Evolutionary conservation across 2,329 filamentous ascomycete species (phyloP).

Genomic region (Pyricularia pennisetigena): DNA sequence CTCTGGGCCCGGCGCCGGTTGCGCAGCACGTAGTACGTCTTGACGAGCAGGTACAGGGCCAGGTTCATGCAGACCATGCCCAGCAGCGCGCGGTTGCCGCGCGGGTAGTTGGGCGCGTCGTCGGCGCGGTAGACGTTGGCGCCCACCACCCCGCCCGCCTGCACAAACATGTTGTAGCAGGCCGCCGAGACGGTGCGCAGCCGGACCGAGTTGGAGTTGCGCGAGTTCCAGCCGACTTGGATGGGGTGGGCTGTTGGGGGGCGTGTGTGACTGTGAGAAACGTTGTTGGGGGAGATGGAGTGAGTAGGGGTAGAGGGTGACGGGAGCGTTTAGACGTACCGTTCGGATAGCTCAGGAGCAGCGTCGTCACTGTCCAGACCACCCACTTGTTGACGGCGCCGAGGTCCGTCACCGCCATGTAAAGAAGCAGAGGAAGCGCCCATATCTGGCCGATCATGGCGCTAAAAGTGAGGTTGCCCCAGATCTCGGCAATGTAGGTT

Average conservation of each 20-base stretch:
- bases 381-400: conserved; percentile 27
- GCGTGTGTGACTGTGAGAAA: neutral
- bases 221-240: conserved; percentile 36
- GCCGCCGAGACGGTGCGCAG: conserved; percentile 53
- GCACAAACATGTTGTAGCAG: conserved; percentile 49
- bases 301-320: neutral
- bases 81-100: conserved; percentile 46
- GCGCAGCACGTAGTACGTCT: conserved; percentile 23
- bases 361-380: conserved; percentile 28
- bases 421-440: conserved; percentile 48
- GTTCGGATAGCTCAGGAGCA: conserved; percentile 29
- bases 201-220: conserved; percentile 52
- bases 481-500: conserved; percentile 29
- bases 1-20: conserved; percentile 17
- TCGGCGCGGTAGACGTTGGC: conserved; percentile 29
- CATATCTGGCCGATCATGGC: conserved; percentile 43
- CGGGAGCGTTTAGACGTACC: conserved; percentile 15
- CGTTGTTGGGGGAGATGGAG: too few species aligned
- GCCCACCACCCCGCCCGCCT: conserved; percentile 29
- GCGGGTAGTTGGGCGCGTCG: conserved; percentile 35
- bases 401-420: conserved; percentile 31
- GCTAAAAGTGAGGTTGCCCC: conserved; percentile 39
- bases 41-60: conserved; percentile 17
- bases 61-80: conserved; percentile 27
- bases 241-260: conserved; percentile 29